Evolutionary conservation across 129 eudicot genomes (phyloP), one percentile per base, ranked within the genome.

Genomic region (Chrysanthemum seticuspe): DNA sequence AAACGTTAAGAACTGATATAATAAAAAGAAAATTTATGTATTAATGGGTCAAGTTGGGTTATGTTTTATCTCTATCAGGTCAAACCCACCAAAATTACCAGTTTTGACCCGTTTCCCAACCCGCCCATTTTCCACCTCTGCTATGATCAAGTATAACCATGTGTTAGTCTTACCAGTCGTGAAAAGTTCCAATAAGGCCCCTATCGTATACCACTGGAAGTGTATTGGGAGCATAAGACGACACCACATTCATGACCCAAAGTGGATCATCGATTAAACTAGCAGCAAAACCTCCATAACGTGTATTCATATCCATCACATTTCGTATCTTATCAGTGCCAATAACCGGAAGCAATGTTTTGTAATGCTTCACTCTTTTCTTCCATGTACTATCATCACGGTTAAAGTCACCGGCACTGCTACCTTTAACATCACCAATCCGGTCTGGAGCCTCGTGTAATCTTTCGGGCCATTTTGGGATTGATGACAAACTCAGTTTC

Each of bases 161-260:
- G 70, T 34, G 45, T 55, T 74, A 13, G 31, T 62, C 74, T 81
- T 86, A 94, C 98, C 98, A 94, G 73, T 94, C 98, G 54, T 94
- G 98, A 72, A 76, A 88, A 19, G 93, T 79, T 80, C 98, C 98
- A 2, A 94, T 81, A 68, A 94, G 95, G 6, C 98, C 98, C 56
- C 98, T 83, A 63, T 94, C 98, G 47, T 82, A 94, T 14, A 94
- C 96, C 56, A 94, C 96, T 1, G 93, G 76, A 67, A 94, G 92
- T 8, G 98, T 84, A 71, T 94, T 90, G 23, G 88, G 82, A 56
- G 96, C 87, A 65, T 94, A 94, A 34, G 98, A 94, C 18, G 98
- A 94, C 49, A 94, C 96, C 1, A 88, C 96, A 60, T 94, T 94
- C 98, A 94, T 94, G 36, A 90, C 98, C 98, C 98, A 94, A 72